phyloP scores from a whole-genome alignment of 768 basidiomycete genomes.

The Termitomyces eurrhizus region DNA sequence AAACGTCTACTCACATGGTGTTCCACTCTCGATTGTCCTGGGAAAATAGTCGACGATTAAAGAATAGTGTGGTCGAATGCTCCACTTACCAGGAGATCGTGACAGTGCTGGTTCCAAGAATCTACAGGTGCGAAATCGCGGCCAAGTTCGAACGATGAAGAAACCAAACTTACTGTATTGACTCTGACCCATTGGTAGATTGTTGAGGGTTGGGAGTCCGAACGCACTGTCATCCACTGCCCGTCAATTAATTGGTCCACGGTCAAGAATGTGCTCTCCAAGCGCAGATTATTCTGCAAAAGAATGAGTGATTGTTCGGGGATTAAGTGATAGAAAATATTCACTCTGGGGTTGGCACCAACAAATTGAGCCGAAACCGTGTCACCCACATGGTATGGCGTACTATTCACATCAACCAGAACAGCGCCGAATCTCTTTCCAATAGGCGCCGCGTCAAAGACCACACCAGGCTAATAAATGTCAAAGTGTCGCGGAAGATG shows the following conservation, averaged over 20 bases:
- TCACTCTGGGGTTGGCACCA: constrained; percentile 74
- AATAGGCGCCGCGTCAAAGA: constrained; percentile 55
- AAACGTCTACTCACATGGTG: constrained; percentile 40
- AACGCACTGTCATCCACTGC: constrained; percentile 54
- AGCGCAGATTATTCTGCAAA: constrained; percentile 67
- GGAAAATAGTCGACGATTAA: constrained; percentile 1
- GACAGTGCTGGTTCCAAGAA: constrained; percentile 60
- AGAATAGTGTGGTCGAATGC: not conserved
- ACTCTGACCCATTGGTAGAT: constrained; percentile 61
- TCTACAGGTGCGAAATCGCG: constrained; percentile 25
- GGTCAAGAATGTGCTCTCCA: constrained; percentile 69
- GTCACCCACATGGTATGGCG: constrained; percentile 51
- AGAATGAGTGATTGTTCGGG: not conserved
- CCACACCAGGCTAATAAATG: constrained; percentile 47
- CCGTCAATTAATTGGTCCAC: constrained; percentile 51
- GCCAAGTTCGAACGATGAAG: not conserved
- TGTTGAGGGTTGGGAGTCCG: constrained; percentile 80
- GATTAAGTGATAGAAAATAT: constrained; percentile 16
- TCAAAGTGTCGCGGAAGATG: constrained; percentile 3
- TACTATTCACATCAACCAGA: constrained; percentile 46
- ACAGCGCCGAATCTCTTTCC: constrained; percentile 62
- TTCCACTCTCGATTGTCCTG: constrained; percentile 63
- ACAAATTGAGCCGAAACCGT: constrained; percentile 63
- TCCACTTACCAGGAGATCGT: constrained; percentile 59
- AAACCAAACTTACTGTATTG: constrained; percentile 38